Evolutionary conservation across 768 basidiomycete species (phyloP).

Genomic region (Polyporus arcularius): DNA sequence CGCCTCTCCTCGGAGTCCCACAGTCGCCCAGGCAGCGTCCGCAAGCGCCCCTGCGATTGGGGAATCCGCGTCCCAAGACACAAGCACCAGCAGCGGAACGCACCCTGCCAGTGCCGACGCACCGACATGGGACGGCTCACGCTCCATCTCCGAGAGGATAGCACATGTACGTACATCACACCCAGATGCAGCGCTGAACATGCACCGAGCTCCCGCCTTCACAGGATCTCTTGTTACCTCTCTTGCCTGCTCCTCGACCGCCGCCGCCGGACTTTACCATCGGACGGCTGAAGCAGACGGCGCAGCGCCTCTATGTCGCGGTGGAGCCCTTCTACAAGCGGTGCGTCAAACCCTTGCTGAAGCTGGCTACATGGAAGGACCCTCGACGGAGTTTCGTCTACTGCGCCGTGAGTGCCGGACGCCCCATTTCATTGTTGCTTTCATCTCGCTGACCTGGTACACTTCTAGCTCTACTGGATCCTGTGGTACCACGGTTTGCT

Average conservation of each 20-base stretch:
- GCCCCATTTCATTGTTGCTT: no score
- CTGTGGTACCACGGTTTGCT: slow-evolving; percentile 64
- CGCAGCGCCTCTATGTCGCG: slow-evolving; percentile 57
- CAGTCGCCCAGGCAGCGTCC: slow-evolving; percentile 10
- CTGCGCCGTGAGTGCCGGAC: slow-evolving; percentile 48
- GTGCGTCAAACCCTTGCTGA: slow-evolving; percentile 39
- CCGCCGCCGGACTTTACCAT: slow-evolving; percentile 52
- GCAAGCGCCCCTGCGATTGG: slow-evolving; percentile 10
- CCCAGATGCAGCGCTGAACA: background rate
- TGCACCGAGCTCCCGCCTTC: background rate
- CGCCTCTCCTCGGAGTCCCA: background rate
- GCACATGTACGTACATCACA: slow-evolving; percentile 7
- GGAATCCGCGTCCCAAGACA: background rate
- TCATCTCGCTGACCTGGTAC: no score
- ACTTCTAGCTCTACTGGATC: slow-evolving; percentile 56
- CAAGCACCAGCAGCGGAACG: slow-evolving; percentile 3
- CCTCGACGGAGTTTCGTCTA: slow-evolving; percentile 44
- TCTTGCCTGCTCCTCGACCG: slow-evolving; percentile 44
- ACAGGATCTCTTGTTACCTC: slow-evolving; percentile 46
- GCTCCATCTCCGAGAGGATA: slow-evolving; percentile 20
- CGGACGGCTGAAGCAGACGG: slow-evolving; percentile 50
- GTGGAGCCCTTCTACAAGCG: slow-evolving; percentile 50
- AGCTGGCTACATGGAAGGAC: slow-evolving; percentile 60
- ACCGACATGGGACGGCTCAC: slow-evolving; percentile 19
- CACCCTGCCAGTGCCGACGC: background rate